Evolutionary conservation across 257 asterid genomes (phyloP).

Genomic region (Solanum virginianum): DNA sequence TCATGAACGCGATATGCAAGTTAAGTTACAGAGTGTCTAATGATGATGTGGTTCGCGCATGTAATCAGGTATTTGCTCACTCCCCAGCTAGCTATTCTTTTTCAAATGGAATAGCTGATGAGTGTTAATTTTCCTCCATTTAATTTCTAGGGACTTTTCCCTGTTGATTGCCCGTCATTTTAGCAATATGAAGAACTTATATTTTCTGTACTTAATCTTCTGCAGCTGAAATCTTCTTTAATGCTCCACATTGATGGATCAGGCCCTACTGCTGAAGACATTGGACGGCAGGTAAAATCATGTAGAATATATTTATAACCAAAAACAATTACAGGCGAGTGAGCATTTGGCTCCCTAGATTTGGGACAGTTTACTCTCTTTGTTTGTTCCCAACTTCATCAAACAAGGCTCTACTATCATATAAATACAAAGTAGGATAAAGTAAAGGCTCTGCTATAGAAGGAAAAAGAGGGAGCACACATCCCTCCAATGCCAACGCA

Average conservation of each 20-base stretch:
- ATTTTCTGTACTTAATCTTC: background rate
- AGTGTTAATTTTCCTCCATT: background rate
- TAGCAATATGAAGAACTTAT: background rate
- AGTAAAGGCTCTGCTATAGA: background rate
- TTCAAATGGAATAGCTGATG: background rate
- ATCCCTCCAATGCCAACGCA: background rate
- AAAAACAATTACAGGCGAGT: background rate
- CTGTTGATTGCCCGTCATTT: background rate
- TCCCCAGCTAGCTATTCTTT: background rate
- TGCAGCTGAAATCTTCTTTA: slow-evolving; percentile 85
- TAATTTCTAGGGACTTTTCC: background rate
- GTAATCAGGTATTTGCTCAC: slow-evolving; percentile 47
- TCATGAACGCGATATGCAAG: slow-evolving; percentile 65
- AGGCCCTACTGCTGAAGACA: slow-evolving; percentile 85
- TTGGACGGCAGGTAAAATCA: slow-evolving; percentile 80
- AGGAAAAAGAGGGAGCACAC: background rate
- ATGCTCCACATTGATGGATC: slow-evolving; percentile 92
- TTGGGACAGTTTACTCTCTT: background rate
- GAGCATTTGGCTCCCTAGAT: background rate
- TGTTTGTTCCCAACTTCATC: background rate
- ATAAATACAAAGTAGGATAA: background rate
- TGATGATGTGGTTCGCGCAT: slow-evolving; percentile 69
- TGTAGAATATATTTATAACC: background rate
- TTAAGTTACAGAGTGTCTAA: slow-evolving; percentile 60
- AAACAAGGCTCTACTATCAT: background rate